phyloP scores from a whole-genome alignment of 306 rosid species.

The Malus orientalis region DNA sequence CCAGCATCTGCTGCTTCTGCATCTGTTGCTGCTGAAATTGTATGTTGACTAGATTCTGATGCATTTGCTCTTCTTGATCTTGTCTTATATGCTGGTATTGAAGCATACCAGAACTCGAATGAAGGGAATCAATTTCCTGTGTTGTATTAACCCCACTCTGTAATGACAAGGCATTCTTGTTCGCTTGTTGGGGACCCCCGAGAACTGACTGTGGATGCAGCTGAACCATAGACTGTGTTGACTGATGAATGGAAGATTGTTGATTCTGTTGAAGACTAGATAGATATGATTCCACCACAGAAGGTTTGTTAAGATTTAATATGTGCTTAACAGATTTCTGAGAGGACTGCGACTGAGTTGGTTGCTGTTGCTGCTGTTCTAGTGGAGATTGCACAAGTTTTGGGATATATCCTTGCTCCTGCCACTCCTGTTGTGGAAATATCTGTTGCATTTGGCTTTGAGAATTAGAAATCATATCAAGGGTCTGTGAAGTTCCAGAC shows the following conservation, averaged over 20 bases:
- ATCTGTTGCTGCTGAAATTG: conserved; percentile 48
- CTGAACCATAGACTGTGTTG: conserved; percentile 64
- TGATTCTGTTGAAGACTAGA: conserved; percentile 69
- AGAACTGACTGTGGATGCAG: conserved; percentile 66
- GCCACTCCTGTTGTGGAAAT: conserved; percentile 34
- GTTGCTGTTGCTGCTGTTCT: conserved; percentile 53
- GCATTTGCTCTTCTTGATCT: conserved; percentile 57
- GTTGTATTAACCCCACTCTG: not conserved
- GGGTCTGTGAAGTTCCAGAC: conserved; percentile 36
- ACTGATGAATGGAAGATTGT: conserved; percentile 57
- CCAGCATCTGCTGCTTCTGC: conserved; percentile 19
- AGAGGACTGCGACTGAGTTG: conserved; percentile 67
- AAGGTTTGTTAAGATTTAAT: conserved; percentile 49
- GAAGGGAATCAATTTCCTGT: conserved; percentile 43
- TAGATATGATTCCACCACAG: conserved; percentile 47
- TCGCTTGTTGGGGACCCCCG: conserved; percentile 66
- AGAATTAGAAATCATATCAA: conserved; percentile 39
- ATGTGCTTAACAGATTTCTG: conserved; percentile 72
- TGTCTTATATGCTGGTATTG: conserved; percentile 65
- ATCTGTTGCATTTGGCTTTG: conserved; percentile 60
- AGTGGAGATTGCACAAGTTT: conserved; percentile 25
- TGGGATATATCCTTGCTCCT: conserved; percentile 35
- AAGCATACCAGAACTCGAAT: conserved; percentile 50
- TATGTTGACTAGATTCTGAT: conserved; percentile 30
- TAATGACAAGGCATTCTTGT: conserved; percentile 23